Base-by-base conservation (phyloP, 148 eudicot genomes). In the Nyssa sinensis region DNA sequence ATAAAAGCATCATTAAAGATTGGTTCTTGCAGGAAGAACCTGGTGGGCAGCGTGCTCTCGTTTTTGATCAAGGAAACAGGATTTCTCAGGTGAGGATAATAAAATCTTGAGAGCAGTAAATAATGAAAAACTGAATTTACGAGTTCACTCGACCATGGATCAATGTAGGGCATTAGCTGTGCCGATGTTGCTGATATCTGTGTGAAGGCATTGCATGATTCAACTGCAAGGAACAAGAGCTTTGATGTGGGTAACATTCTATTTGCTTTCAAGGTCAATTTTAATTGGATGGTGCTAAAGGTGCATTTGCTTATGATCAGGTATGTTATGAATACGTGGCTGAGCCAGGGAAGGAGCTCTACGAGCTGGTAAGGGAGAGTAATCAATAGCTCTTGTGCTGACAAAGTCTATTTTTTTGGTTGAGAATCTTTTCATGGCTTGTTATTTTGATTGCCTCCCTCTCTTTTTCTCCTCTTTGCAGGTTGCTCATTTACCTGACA, bases 141-240 rank as follows among this genome's bases (percentile, higher is more conserved):
- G 23, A 49, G 41, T 47, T 7, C 19, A 53, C 84, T 37, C 59
- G 2, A 83, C 35, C 69, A 73, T 49, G 34, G 53, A 47, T 34
- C 71, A 29, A 75, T 74, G 39, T 34, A 94, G 97, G 94, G 96
- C 34, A 95, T 95, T 82, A 95, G 98, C 77, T 95, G 98, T 78
- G 98, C 98, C 57, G 98, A 95, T 83, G 98, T 95, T 74, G 98
- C 98, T 32, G 98, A 95, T 74, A 95, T 95, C 70, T 95, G 98
- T 64, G 98, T 95, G 41, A 95, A 95, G 82, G 94, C 98, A 39
- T 74, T 95, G 85, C 98, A 95, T 78, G 98, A 95, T 81, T 87
- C 96, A 34, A 90, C 96, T 60, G 98, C 98, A 64, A 80, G 98
- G 76, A 95, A 95, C 74, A 95, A 90, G 86, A 95, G 98, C 82